Evolutionary conservation across 108 stramenopile genomes (phyloP).

Genomic region (Cyclotella kingstonii): DNA sequence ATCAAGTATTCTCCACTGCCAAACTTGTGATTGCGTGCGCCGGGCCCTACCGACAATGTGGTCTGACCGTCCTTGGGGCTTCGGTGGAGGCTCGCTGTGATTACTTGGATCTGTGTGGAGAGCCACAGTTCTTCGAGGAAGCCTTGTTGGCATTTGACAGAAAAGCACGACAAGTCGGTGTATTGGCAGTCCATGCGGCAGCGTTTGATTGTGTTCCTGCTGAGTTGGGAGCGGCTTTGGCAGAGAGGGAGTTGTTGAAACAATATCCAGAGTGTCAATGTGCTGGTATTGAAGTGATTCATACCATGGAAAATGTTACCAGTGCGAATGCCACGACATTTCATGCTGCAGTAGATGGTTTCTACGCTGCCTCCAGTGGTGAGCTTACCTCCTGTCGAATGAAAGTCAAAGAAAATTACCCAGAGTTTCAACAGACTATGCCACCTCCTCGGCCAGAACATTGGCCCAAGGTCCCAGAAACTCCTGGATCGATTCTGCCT

Average conservation of each 20-base stretch:
- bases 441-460: slow-evolving; percentile 18
- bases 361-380: slow-evolving; percentile 35
- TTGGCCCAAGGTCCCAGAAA: slow-evolving; percentile 25
- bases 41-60: slow-evolving; percentile 41
- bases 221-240: slow-evolving; percentile 34
- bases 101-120: slow-evolving; percentile 45
- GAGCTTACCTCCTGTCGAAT: slow-evolving; percentile 15
- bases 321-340: slow-evolving; percentile 40
- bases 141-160: slow-evolving; percentile 30
- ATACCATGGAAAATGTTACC: slow-evolving; percentile 26
- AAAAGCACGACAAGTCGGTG: slow-evolving; percentile 13
- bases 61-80: slow-evolving; percentile 21
- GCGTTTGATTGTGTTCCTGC: slow-evolving; percentile 53
- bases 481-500: slow-evolving; percentile 19
- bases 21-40: slow-evolving; percentile 39
- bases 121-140: slow-evolving; percentile 47
- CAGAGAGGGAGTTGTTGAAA: slow-evolving; percentile 9
- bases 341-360: slow-evolving; percentile 47
- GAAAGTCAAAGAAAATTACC: slow-evolving; percentile 15
- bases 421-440: slow-evolving; percentile 17
- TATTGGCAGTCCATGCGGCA: slow-evolving; percentile 23
- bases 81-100: slow-evolving; percentile 32
- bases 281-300: slow-evolving; percentile 35
- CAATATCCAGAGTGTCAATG: slow-evolving; percentile 1
- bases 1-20: slow-evolving; percentile 13